Evolutionary conservation across 352 stramenopile species (phyloP).

Genomic region (Globisporangium sylvaticum): DNA sequence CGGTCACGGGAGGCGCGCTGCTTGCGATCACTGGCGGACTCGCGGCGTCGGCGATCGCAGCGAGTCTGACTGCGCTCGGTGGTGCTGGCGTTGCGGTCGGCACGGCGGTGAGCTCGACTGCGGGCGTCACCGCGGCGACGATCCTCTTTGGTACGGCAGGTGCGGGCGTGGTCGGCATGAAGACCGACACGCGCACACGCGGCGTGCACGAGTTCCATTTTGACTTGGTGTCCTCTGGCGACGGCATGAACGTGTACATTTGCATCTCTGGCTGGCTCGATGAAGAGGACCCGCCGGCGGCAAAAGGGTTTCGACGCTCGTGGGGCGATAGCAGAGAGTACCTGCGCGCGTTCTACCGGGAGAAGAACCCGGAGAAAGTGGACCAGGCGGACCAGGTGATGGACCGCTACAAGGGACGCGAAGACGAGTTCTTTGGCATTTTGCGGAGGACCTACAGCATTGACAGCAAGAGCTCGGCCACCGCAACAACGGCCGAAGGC

Average conservation of each 20-base stretch:
- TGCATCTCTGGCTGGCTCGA: conserved; percentile 83
- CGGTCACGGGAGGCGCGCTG: conserved; percentile 65
- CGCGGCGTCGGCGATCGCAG: conserved; percentile 54
- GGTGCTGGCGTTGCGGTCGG: conserved; percentile 62
- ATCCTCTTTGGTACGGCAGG: conserved; percentile 81
- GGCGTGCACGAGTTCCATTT: conserved; percentile 82
- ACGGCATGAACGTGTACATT: conserved; percentile 88
- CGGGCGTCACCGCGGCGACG: conserved; percentile 61
- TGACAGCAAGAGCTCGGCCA: too few species aligned
- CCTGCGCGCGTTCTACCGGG: conserved; percentile 66
- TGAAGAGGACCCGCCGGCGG: conserved; percentile 51
- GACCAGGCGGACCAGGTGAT: conserved; percentile 78
- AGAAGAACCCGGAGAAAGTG: conserved; percentile 67
- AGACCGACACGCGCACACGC: conserved; percentile 67
- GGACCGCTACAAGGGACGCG: conserved; percentile 76
- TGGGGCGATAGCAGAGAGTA: conserved; percentile 84
- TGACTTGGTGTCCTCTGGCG: conserved; percentile 70
- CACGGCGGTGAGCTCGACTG: conserved; percentile 44
- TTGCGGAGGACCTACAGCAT: conserved; percentile 55
- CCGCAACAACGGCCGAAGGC: too few species aligned
- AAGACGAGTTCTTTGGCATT: conserved; percentile 80
- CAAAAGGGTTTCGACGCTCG: conserved; percentile 55
- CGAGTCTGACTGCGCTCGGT: conserved; percentile 53
- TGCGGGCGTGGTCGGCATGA: conserved; percentile 73
- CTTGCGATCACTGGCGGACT: conserved; percentile 72